Evolutionary conservation across 495 filamentous ascomycete genomes (phyloP).

Genomic region (Apodospora peruviana): DNA sequence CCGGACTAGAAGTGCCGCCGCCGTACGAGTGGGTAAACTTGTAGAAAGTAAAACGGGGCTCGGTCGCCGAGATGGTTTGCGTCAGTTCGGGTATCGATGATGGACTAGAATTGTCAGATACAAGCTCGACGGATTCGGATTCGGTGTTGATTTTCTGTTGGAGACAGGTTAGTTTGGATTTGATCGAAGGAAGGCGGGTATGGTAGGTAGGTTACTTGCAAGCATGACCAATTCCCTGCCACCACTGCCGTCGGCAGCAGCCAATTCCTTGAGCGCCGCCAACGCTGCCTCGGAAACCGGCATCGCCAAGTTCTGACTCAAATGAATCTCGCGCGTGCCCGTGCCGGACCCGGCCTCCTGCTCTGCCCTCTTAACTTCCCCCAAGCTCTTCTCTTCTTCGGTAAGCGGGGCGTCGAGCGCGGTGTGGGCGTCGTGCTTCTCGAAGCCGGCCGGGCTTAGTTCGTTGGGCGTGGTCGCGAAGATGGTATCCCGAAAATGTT

Average conservation of each 20-base stretch:
- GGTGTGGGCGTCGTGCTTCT: slow-evolving; percentile 65
- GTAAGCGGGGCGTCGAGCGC: slow-evolving; percentile 72
- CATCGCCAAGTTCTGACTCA: slow-evolving; percentile 57
- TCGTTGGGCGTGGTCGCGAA: slow-evolving; percentile 74
- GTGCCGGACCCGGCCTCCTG: slow-evolving; percentile 73
- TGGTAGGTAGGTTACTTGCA: too few relatives aligned
- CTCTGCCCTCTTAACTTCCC: slow-evolving; percentile 73
- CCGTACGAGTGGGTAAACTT: slow-evolving; percentile 52
- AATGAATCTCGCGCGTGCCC: slow-evolving; percentile 50
- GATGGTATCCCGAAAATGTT: slow-evolving; percentile 74
- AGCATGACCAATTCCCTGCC: slow-evolving; percentile 68
- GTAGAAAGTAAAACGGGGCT: slow-evolving; percentile 90
- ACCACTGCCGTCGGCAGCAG: slow-evolving; percentile 39
- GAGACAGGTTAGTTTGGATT: too few relatives aligned
- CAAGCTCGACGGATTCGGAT: slow-evolving; percentile 74
- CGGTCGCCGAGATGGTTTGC: slow-evolving; percentile 64
- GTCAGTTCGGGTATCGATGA: slow-evolving; percentile 44
- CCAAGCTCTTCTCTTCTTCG: slow-evolving; percentile 76
- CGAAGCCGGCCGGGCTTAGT: slow-evolving; percentile 66
- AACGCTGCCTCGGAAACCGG: slow-evolving; percentile 64
- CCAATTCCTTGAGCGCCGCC: slow-evolving; percentile 56
- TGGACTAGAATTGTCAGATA: slow-evolving; percentile 45
- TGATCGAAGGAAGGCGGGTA: too few relatives aligned
- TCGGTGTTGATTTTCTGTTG: slow-evolving; percentile 67
- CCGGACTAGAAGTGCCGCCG: slow-evolving; percentile 52